Evolutionary conservation across 2,329 filamentous ascomycete genomes (phyloP).

Genomic region (Cytospora piceicola): DNA sequence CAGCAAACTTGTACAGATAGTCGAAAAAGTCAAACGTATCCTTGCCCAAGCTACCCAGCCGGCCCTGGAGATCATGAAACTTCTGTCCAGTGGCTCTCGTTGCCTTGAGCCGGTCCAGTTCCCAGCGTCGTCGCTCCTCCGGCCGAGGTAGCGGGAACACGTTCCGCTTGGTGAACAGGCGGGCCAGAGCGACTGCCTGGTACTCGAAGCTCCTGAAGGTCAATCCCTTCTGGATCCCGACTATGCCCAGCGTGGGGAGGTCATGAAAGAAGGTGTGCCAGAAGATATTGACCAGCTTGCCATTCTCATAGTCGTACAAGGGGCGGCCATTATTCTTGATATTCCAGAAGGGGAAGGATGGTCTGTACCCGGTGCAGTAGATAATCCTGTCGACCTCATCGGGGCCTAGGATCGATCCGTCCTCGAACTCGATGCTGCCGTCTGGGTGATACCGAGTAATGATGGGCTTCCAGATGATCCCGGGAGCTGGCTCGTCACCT

Average conservation of each 20-base stretch:
- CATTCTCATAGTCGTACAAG: conserved; percentile 54
- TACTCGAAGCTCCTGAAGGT: conserved; percentile 62
- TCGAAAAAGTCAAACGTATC: conserved; percentile 54
- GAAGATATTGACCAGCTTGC: conserved; percentile 51
- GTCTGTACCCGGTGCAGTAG: conserved; percentile 49
- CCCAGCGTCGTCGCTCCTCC: conserved; percentile 51
- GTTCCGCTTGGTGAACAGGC: conserved; percentile 50
- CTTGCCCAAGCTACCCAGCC: conserved; percentile 41
- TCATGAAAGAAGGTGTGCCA: conserved; percentile 58
- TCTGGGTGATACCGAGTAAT: conserved; percentile 49
- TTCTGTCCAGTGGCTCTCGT: conserved; percentile 41
- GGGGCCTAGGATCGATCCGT: conserved; percentile 39
- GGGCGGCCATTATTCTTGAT: conserved; percentile 46
- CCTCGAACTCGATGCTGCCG: conserved; percentile 49
- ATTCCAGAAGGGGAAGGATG: conserved; percentile 57
- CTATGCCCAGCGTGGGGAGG: conserved; percentile 52
- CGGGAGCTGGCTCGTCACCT: conserved; percentile 48
- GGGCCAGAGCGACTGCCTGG: conserved; percentile 56
- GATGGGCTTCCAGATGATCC: conserved; percentile 58
- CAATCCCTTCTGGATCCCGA: conserved; percentile 55
- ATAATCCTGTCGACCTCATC: conserved; percentile 45
- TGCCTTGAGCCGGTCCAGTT: conserved; percentile 42
- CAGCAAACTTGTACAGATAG: conserved; percentile 52
- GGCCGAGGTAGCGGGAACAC: conserved; percentile 44
- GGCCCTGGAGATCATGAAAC: conserved; percentile 59